Evolutionary conservation across 257 asterid genomes (phyloP), one percentile per base, ranked within the genome.

Genomic region (Salvia splendens): DNA sequence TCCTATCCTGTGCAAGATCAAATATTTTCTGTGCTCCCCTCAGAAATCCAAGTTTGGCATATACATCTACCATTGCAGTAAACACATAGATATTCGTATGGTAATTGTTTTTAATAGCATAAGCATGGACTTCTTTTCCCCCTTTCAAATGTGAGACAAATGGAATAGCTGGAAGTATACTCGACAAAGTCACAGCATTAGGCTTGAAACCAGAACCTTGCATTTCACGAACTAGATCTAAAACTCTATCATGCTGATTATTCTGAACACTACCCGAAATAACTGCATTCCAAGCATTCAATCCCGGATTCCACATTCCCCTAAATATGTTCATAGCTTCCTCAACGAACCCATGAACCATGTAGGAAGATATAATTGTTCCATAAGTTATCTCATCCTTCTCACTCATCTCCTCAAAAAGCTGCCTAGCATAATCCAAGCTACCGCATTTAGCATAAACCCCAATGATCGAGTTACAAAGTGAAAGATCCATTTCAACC

Each of bases 281-380:
- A 5, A 86, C 79, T 78, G 95, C 95, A 84, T 92, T 92, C 95
- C 96, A 92, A 40, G 81, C 66, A 72, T 92, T 89, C 84, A 87
- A 40, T 48, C 82, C 85, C 0, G 96, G 95, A 36, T 60, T 80
- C 47, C 53, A 78, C 79, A 80, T 74, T 73, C 77, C 86, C 77
- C 49, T 70, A 53, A 92, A 87, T 68, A 85, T 58, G 57, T 36
- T 53, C 76, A 87, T 46, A 64, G 96, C 98, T 68, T 84, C 75
- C 45, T 81, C 83, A 36, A 87, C 84, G 71, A 77, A 84, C 54
- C 96, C 95, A 57, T 92, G 80, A 81, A 59, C 68, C 98, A 92
- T 89, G 84, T 92, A 92, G 17, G 95, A 95, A 14, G 95, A 81
- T 76, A 92, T 83, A 17, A 92, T 80, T 3, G 98, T 74, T 65